Percentiles rank a stretch among this genome's conserved stretches.
These are phyloP conservation scores for Heritiera fomes DNA, from an alignment of 345 rosid species.

Conservation along the genomic window DNA sequence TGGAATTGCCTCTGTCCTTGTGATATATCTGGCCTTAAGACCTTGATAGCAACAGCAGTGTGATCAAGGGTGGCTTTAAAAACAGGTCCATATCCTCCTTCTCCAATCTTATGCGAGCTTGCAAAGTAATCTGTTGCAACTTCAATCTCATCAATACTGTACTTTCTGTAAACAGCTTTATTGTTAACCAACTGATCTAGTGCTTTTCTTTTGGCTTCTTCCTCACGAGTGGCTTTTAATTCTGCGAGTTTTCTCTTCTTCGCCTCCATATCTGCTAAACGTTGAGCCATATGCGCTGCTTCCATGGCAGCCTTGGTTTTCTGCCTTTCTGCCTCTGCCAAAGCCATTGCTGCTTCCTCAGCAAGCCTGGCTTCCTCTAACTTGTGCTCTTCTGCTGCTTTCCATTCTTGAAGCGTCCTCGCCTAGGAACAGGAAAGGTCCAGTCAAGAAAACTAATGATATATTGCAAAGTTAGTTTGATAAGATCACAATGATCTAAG, in stretches of 20 bases:
- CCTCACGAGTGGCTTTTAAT: conserved; percentile 38
- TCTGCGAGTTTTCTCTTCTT: conserved; percentile 51
- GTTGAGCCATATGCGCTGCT: conserved; percentile 40
- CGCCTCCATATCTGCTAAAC: conserved; percentile 45
- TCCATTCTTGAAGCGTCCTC: conserved; percentile 38
- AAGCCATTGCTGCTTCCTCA: conserved; percentile 41
- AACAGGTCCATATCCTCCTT: conserved; percentile 92
- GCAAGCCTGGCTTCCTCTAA: conserved; percentile 42
- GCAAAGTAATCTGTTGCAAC: conserved; percentile 61
- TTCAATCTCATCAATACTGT: conserved; percentile 63
- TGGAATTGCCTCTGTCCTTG: conserved; percentile 75
- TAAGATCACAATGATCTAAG: neutral
- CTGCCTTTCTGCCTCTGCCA: conserved; percentile 47
- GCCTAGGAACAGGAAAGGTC: conserved; percentile 35
- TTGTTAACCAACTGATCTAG: conserved; percentile 19
- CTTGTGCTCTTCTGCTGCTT: conserved; percentile 34
- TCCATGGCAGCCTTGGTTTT: conserved; percentile 43
- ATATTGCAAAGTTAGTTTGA: neutral
- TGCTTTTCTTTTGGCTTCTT: conserved; percentile 33
- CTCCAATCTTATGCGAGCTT: conserved; percentile 62
- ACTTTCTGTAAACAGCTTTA: conserved; percentile 44
- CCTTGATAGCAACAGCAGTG: conserved; percentile 70
- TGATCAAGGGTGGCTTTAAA: conserved; percentile 55
- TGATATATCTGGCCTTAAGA: conserved; percentile 68
- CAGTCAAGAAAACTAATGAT: neutral